Evolutionary conservation across 495 filamentous ascomycete species (phyloP).

Genomic region (Tricharina praecox): DNA sequence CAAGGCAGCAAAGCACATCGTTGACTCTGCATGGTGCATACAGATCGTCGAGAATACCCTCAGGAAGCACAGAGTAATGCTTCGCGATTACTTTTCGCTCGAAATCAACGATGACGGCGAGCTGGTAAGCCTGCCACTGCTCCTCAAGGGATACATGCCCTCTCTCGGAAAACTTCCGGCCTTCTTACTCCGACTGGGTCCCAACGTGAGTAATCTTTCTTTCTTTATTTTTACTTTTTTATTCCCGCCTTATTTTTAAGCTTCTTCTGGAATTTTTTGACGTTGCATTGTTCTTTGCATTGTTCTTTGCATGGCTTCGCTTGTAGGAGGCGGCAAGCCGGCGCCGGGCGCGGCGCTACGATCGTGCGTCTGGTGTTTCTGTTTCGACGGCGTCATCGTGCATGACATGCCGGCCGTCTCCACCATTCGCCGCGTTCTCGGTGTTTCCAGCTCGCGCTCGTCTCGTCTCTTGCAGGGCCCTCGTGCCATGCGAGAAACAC

Average conservation of each 20-base stretch:
- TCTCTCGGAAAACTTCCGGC: conserved; percentile 69
- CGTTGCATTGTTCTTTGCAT: not conserved
- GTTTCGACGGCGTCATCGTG: not conserved
- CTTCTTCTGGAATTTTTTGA: too few species aligned
- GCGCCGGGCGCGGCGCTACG: not conserved
- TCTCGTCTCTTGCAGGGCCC: too few species aligned
- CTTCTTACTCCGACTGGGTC: conserved; percentile 77
- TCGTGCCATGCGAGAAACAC: too few species aligned
- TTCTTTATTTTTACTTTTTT: not conserved
- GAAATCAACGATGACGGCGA: conserved; percentile 65
- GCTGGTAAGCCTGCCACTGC: conserved; percentile 59
- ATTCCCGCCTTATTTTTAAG: too few species aligned
- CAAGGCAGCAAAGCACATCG: not conserved
- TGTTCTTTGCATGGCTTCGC: not conserved
- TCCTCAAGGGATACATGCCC: conserved; percentile 79
- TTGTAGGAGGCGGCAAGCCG: too few species aligned
- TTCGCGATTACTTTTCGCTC: conserved; percentile 80
- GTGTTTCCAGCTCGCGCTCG: not conserved
- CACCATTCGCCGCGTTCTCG: not conserved
- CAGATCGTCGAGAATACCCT: conserved; percentile 35
- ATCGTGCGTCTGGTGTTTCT: not conserved
- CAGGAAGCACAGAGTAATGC: conserved; percentile 63
- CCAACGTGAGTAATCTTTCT: conserved; percentile 28
- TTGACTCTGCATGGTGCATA: not conserved
- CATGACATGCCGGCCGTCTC: not conserved